Base-by-base conservation (phyloP, 2,329 filamentous ascomycete species). In the Thelonectria blattea region DNA sequence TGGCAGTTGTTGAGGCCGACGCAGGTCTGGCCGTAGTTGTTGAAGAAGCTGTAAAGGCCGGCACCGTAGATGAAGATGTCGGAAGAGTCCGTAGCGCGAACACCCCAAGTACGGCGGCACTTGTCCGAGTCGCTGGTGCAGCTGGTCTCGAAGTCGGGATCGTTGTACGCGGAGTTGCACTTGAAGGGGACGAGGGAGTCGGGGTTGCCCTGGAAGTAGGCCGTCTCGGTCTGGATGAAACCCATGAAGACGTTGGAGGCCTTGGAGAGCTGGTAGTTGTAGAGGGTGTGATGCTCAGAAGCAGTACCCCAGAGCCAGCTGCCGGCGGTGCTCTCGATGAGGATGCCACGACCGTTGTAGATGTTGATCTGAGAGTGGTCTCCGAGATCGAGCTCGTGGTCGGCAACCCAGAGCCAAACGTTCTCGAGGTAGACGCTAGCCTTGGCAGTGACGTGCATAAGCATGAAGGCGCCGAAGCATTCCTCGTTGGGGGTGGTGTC, bases 201-300 rank as follows among this genome's bases (percentile, higher is more conserved):
- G 5, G 93, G 92, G 79, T 94, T 93, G 73, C 90, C 85, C 79
- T 96, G 91, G 83, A 90, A 92, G 81, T 91, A 93, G 32, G 93
- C 91, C 5, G 93, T 97, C 79, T 97, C 94, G 3, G 91, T 91
- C 79, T 97, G 93, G 70, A 96, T 92, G 52, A 91, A 79, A 11
- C 86, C 88, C 84, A 96, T 89, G 80, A 90, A 96, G 64, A 96
- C 83, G 72, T 93, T 90, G 71, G 87, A 83, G 2, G 93, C 91
- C 63, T 89, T 88, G 72, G 84, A 80, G 71, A 97, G 80, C 76
- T 96, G 91, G 81, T 96, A 97, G 81, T 97, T 94, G 80, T 91
- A 92, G 22, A 89, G 78, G 43, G 88, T 83, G 59, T 73, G 85
- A 77, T 89, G 87, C 78, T 89, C 87, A 18, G 85, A 83, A n/a